These are phyloP conservation scores for Metschnikowia bowlesiae DNA, from an alignment of 805 yeast species.

Conservation along the genomic window DNA sequence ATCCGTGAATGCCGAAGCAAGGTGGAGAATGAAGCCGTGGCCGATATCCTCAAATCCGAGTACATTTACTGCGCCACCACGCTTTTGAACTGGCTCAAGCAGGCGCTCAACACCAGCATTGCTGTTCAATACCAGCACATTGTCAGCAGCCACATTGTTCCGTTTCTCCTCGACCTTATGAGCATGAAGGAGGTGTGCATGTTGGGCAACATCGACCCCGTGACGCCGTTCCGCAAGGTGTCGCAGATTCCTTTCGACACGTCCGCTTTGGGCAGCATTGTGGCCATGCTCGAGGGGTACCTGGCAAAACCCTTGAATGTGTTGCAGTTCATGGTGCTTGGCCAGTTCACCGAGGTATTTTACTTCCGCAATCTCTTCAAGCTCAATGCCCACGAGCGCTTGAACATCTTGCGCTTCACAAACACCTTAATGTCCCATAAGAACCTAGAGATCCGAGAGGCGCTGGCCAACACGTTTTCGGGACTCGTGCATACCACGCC, in stretches of 20 bases:
- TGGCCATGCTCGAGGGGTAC: constrained; percentile 40
- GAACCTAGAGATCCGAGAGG: constrained; percentile 70
- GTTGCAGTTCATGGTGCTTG: constrained; percentile 56
- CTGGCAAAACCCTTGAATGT: constrained; percentile 26
- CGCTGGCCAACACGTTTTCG: constrained; percentile 70
- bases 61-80: constrained; percentile 67
- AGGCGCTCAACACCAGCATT: constrained; percentile 49
- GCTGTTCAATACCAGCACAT: constrained; percentile 52
- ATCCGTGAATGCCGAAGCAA: constrained; percentile 42
- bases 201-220: constrained; percentile 56
- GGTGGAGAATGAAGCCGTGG: constrained; percentile 40
- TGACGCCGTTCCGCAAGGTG: constrained; percentile 38
- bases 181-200: constrained; percentile 78
- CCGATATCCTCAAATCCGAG: constrained; percentile 52
- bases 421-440: constrained; percentile 52
- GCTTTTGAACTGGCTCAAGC: constrained; percentile 53
- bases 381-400: constrained; percentile 45
- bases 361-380: constrained; percentile 64
- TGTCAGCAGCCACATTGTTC: constrained; percentile 50
- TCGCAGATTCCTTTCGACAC: constrained; percentile 38
- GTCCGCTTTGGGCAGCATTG: constrained; percentile 21
- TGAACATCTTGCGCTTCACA: constrained; percentile 47
- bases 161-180: constrained; percentile 62
- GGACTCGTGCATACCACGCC: constrained; percentile 69
- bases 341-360: constrained; percentile 67